These are phyloP conservation scores for Penicillium canariense DNA, from an alignment of 495 filamentous ascomycete genomes.

Conservation along the genomic window DNA sequence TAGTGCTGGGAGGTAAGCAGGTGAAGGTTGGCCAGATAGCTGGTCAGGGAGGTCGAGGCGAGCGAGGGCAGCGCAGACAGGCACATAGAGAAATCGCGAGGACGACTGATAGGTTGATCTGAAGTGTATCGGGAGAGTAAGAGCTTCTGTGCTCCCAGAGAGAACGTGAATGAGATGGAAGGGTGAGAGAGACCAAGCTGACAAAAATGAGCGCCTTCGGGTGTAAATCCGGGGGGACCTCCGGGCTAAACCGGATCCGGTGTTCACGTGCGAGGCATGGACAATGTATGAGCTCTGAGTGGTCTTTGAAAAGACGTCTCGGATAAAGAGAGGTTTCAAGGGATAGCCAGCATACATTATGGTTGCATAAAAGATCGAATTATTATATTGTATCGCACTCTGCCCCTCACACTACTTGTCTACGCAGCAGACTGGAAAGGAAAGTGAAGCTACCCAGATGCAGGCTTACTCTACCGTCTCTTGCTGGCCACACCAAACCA, in stretches of 20 bases:
- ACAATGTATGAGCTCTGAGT: conserved; percentile 1
- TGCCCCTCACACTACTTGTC: neutral
- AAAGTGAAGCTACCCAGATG: neutral
- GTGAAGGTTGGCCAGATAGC: conserved; percentile 26
- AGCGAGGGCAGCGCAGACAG: conserved; percentile 37
- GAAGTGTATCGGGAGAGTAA: neutral
- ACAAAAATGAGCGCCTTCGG: conserved; percentile 24
- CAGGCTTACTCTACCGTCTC: neutral
- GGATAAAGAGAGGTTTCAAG: neutral
- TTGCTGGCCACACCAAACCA: neutral
- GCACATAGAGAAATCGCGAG: conserved; percentile 37
- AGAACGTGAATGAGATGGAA: conserved; percentile 1
- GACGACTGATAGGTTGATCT: conserved; percentile 4
- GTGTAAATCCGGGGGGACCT: conserved; percentile 28
- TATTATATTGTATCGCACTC: neutral
- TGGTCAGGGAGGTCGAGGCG: conserved; percentile 34
- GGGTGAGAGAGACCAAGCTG: conserved; percentile 4
- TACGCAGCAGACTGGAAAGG: neutral
- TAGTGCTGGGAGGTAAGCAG: conserved; percentile 12
- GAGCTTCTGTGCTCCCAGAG: neutral
- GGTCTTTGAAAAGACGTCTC: neutral
- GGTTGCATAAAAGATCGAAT: neutral
- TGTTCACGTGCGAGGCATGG: conserved; percentile 21
- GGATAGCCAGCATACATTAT: neutral
- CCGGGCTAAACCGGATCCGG: conserved; percentile 20